Evolutionary conservation across 306 rosid genomes (phyloP).

Genomic region (Prinsepia uniflora): DNA sequence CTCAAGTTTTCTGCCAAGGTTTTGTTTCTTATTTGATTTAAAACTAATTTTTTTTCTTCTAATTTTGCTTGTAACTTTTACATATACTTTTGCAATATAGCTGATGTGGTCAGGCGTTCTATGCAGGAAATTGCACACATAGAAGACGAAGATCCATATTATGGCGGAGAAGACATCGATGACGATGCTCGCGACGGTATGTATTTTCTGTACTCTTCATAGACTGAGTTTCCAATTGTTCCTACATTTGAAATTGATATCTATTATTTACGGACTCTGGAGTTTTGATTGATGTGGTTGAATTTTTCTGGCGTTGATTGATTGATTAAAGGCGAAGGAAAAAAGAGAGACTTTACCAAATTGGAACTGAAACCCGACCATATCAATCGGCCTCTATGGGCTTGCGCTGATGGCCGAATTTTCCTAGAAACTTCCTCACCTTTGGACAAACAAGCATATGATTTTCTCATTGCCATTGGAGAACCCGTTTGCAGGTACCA

Average conservation of each 20-base stretch:
- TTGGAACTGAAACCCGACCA: constrained; percentile 86
- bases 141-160: constrained; percentile 50
- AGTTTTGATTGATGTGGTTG: constrained; percentile 5
- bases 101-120: neutral
- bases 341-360: constrained; percentile 75
- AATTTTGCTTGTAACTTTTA: no score
- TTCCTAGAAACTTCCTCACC: constrained; percentile 94
- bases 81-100: no score
- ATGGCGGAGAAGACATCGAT: constrained; percentile 50
- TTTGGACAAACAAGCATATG: constrained; percentile 90
- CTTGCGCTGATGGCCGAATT: constrained; percentile 88
- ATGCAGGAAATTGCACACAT: constrained; percentile 50
- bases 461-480: constrained; percentile 89
- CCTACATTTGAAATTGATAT: neutral
- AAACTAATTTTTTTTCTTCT: no score
- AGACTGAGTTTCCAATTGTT: neutral
- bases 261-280: neutral
- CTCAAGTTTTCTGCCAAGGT: constrained; percentile 48
- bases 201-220: neutral
- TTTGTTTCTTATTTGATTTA: neutral
- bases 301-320: neutral
- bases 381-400: constrained; percentile 82
- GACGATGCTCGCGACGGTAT: constrained; percentile 63
- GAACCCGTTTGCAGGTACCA: constrained; percentile 93
- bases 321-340: constrained; percentile 40